Conservation (phyloP, 2,329 filamentous ascomycete genomes). For the Pestalotiopsis sp. region DNA sequence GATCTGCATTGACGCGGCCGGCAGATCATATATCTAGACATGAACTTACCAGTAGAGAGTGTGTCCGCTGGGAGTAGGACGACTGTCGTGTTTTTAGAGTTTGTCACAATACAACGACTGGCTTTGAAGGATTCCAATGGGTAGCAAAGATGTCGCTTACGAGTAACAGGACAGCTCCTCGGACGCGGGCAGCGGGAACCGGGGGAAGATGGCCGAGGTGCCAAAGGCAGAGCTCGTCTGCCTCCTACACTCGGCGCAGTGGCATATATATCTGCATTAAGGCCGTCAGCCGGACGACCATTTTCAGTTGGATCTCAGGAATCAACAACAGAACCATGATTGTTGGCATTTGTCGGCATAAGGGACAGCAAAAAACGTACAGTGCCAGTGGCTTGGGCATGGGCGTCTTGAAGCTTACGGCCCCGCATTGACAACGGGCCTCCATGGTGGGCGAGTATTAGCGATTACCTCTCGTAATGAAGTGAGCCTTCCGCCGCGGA, state of each 20-base stretch:
- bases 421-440: conserved; percentile 66
- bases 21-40: not conserved
- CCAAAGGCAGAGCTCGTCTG: conserved; percentile 71
- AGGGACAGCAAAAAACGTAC: not conserved
- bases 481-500: too few species aligned
- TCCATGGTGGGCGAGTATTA: conserved; percentile 46
- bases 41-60: conserved; percentile 55
- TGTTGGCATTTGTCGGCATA: not conserved
- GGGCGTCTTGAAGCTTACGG: conserved; percentile 65
- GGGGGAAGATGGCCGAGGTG: conserved; percentile 70
- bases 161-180: conserved; percentile 56
- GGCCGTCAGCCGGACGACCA: not conserved
- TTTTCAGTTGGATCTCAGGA: not conserved
- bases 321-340: not conserved
- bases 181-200: conserved; percentile 58
- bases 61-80: conserved; percentile 59
- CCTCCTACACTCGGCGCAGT: conserved; percentile 67
- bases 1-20: not conserved
- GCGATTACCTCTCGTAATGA: not conserved
- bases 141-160: conserved; percentile 38
- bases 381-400: conserved; percentile 61
- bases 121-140: not conserved
- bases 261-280: conserved; percentile 60
- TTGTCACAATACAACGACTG: not conserved
- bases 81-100: conserved; percentile 39